Evolutionary conservation across 2,329 filamentous ascomycete genomes (phyloP).

Genomic region (Fusarium annulatum): DNA sequence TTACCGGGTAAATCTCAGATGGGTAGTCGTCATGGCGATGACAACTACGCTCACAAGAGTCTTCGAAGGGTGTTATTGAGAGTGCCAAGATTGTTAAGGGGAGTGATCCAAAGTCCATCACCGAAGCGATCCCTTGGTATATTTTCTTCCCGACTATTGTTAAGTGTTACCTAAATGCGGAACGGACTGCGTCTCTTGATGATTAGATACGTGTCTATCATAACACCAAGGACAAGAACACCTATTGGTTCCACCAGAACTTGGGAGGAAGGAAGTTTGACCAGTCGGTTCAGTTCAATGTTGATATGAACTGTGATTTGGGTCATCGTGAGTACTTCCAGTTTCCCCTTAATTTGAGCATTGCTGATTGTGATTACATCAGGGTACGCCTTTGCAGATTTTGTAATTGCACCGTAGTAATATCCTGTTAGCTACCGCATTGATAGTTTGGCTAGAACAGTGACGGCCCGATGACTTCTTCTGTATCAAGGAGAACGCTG

Average conservation of each 20-base stretch:
- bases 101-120: background rate
- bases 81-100: background rate
- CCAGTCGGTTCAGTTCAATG: background rate
- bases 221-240: background rate
- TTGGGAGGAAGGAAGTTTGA: background rate
- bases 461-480: background rate
- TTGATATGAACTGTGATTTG: background rate
- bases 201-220: background rate
- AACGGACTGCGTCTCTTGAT: background rate
- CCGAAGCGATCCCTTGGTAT: background rate
- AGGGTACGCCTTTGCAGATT: background rate
- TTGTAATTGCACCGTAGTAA: background rate
- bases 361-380: fast-evolving
- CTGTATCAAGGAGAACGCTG: background rate
- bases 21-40: background rate
- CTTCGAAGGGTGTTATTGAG: background rate
- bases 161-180: background rate
- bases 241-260: background rate
- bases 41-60: background rate
- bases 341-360: background rate
- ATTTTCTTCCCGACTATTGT: background rate
- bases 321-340: background rate
- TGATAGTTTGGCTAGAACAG: background rate
- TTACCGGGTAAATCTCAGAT: background rate
- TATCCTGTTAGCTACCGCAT: too few species aligned